phyloP scores from a whole-genome alignment of 345 rosid species.

The Bruguiera parviflora region DNA sequence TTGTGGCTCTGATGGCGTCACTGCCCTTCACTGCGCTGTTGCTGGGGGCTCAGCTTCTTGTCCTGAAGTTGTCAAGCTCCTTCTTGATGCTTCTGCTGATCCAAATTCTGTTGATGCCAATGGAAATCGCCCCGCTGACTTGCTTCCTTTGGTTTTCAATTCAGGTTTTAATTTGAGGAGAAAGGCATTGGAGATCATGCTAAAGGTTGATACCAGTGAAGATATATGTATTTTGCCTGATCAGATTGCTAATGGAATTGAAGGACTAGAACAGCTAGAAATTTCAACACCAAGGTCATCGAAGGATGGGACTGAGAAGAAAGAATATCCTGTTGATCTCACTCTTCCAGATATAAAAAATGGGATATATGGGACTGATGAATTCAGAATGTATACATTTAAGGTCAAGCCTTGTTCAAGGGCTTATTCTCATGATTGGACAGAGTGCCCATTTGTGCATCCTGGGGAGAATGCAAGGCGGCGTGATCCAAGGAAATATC shows the following conservation, averaged over 20 bases:
- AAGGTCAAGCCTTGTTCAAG: slow-evolving; percentile 93
- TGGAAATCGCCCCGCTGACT: slow-evolving; percentile 59
- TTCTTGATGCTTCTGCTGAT: slow-evolving; percentile 70
- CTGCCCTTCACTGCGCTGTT: slow-evolving; percentile 85
- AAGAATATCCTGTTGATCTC: slow-evolving; percentile 81
- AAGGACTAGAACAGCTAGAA: slow-evolving; percentile 34
- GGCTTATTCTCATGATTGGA: slow-evolving; percentile 98
- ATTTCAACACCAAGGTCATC: slow-evolving; percentile 33
- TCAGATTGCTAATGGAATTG: slow-evolving; percentile 24
- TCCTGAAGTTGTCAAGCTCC: slow-evolving; percentile 55
- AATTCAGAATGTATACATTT: slow-evolving; percentile 86
- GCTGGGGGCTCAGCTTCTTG: slow-evolving; percentile 64
- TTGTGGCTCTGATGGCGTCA: slow-evolving; percentile 69
- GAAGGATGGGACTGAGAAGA: slow-evolving; percentile 60
- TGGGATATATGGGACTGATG: slow-evolving; percentile 80
- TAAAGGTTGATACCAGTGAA: slow-evolving; percentile 34
- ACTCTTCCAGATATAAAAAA: slow-evolving; percentile 85
- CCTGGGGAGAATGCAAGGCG: slow-evolving; percentile 98
- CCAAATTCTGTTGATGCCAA: slow-evolving; percentile 46
- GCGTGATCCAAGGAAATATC: slow-evolving; percentile 84
- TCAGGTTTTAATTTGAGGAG: slow-evolving; percentile 41
- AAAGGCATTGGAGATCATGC: slow-evolving; percentile 52
- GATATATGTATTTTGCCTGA: slow-evolving; percentile 31
- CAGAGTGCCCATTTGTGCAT: slow-evolving; percentile 94
- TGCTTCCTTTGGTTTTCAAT: slow-evolving; percentile 39